Conservation (phyloP, 2,329 filamentous ascomycete species). For the Pseudogymnoascus sp. region DNA sequence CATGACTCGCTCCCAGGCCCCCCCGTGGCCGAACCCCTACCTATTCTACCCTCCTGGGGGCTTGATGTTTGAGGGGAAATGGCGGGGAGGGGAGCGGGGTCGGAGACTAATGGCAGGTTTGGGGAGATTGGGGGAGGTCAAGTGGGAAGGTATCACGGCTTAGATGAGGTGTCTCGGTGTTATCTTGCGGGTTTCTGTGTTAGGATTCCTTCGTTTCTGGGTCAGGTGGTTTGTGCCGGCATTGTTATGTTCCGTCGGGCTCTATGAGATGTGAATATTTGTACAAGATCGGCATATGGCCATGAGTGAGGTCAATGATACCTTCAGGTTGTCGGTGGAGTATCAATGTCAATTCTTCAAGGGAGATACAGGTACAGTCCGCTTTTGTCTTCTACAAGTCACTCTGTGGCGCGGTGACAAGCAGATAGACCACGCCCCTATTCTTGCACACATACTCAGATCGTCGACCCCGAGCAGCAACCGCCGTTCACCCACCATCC, state of each 20-base stretch:
- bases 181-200: background rate
- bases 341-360: background rate
- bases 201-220: background rate
- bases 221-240: background rate
- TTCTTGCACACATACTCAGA: background rate
- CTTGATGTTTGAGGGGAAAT: background rate
- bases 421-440: background rate
- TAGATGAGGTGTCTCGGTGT: background rate
- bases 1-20: background rate
- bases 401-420: background rate
- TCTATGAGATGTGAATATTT: background rate
- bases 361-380: background rate
- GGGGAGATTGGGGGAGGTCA: background rate
- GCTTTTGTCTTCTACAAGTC: background rate
- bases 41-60: background rate
- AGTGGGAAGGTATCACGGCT: background rate
- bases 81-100: background rate
- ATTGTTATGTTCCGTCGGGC: background rate
- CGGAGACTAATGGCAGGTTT: background rate
- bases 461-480: background rate
- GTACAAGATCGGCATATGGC: background rate
- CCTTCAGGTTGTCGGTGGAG: background rate
- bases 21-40: background rate
- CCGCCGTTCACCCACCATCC: background rate
- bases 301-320: background rate